Base-by-base conservation (phyloP, 164 flowering plant genomes). In the Warburgia ugandensis region DNA sequence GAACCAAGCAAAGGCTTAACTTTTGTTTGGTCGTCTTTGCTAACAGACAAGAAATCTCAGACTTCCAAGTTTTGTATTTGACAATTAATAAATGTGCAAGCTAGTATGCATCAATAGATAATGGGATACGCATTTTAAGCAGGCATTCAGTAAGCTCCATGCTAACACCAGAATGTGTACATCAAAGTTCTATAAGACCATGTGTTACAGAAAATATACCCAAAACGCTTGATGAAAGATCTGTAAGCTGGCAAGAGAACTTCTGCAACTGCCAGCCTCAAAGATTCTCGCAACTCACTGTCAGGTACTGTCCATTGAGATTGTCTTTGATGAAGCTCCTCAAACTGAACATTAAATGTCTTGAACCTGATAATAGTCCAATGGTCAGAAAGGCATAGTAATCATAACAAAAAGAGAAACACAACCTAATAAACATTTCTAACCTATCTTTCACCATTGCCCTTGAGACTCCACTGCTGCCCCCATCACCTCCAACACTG, bases 251-350 rank as follows among this genome's bases (percentile, higher is more conserved):
- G 96, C 67, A 92, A 69, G 39, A 92, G 71, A 40, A 92, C 91
- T 73, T 92, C 96, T 10, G 99, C 99, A 35, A 92, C 94, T 25
- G 99, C 88, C 43, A 92, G 82, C 74, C 94, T 81, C 38, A 92
- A 54, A 22, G 96, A 88, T 55, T 92, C 99, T 1, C 96, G 79
- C 60, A 92, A 62, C 68, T 92, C 99, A 14, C 79, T 76, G 56
- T 92, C 99, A 21, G 99, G 95, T 45, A 92, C 96, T 14, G 99
- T 80, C 99, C 99, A 92, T 54, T 88, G 96, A 60, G 85, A 78
- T 69, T 92, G 99, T 64, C 88, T 78, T 48, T 77, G 91, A 72
- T 92, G 94, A 69, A 92, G 80, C 72, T 92, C 99, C 61, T 92
- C 97, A 72, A 88, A 88, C 63, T 76, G 84, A 31, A 68, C 16